A percentile compares a stretch with the other conserved stretches of the same genome.
These are phyloP conservation scores for Cercospora nicotianae DNA, from an alignment of 2,329 filamentous ascomycete species.

Conservation along the genomic window DNA sequence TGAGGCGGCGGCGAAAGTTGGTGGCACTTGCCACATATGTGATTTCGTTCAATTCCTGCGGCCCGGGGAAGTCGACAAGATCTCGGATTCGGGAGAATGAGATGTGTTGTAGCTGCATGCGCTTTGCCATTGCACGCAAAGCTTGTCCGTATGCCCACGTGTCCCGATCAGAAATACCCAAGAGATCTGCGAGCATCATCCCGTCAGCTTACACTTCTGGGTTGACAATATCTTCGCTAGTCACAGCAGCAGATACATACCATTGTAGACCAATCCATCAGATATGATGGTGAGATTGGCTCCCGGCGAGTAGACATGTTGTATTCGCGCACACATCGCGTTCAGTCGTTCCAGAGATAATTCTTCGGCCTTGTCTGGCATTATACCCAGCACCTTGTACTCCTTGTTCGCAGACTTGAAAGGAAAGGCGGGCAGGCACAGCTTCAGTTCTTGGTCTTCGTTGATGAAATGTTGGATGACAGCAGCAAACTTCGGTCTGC, in stretches of 20 bases:
- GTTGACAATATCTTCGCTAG: neutral
- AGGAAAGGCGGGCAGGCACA: constrained; percentile 26
- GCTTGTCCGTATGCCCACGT: no score
- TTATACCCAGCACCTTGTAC: constrained; percentile 20
- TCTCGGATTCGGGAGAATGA: constrained; percentile 21
- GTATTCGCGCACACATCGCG: constrained; percentile 18
- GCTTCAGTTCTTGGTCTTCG: constrained; percentile 1
- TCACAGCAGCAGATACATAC: constrained; percentile 4
- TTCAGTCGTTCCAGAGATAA: constrained; percentile 20
- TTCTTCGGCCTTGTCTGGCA: constrained; percentile 24
- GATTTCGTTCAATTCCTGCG: constrained; percentile 23
- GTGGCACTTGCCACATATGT: constrained; percentile 24
- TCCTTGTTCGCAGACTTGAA: constrained; percentile 24
- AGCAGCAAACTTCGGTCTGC: constrained; percentile 11
- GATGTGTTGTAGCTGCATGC: constrained; percentile 18
- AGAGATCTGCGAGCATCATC: constrained; percentile 13
- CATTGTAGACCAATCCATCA: constrained; percentile 26
- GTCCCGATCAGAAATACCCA: constrained; percentile 16
- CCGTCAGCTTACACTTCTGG: neutral
- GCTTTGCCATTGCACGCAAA: neutral
- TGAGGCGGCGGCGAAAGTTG: constrained; percentile 22
- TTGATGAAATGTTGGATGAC: constrained; percentile 10
- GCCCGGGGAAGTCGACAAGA: constrained; percentile 15
- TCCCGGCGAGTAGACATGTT: constrained; percentile 20
- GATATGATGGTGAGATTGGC: constrained; percentile 22